A percentile compares a stretch with the other conserved stretches of the same genome.
Conservation (phyloP, 306 rosid species). For the Lathyrus oleraceus region DNA sequence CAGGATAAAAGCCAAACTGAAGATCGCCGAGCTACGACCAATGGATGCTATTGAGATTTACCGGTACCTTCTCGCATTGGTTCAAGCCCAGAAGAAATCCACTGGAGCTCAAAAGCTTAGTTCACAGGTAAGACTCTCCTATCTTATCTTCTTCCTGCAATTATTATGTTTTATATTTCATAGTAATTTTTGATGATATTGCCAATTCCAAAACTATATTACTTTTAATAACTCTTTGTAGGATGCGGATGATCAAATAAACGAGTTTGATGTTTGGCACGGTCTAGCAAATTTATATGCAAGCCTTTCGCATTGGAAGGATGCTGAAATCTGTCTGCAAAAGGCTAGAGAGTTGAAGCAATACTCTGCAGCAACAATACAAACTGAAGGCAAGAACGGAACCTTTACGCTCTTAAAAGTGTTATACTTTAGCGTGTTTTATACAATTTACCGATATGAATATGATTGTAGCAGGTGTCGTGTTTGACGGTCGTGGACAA, state of each 20-base stretch:
- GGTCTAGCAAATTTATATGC: constrained; percentile 85
- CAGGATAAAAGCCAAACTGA: constrained; percentile 82
- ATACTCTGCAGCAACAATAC: constrained; percentile 57
- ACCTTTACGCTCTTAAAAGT: constrained; percentile 24
- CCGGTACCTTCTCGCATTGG: constrained; percentile 86
- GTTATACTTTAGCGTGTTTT: constrained; percentile 32
- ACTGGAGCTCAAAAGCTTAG: constrained; percentile 51
- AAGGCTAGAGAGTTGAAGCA: constrained; percentile 73
- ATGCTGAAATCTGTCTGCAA: constrained; percentile 84
- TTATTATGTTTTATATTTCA: background rate
- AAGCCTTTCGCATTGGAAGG: constrained; percentile 90
- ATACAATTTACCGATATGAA: background rate
- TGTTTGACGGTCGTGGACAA: constrained; percentile 65
- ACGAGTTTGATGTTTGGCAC: constrained; percentile 90
- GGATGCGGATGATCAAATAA: constrained; percentile 63
- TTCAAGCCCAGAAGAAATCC: constrained; percentile 89
- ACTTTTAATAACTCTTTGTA: constrained; percentile 35
- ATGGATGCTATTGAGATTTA: constrained; percentile 92
- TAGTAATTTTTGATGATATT: background rate
- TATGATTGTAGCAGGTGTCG: constrained; percentile 55
- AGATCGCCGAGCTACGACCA: constrained; percentile 67
- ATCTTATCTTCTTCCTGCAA: constrained; percentile 13
- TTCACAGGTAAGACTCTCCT: constrained; percentile 58
- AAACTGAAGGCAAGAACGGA: constrained; percentile 70
- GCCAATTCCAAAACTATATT: constrained; percentile 11